These are phyloP conservation scores for Ustilago hordei DNA, from an alignment of 1,284 basidiomycete species.

Conservation along the genomic window DNA sequence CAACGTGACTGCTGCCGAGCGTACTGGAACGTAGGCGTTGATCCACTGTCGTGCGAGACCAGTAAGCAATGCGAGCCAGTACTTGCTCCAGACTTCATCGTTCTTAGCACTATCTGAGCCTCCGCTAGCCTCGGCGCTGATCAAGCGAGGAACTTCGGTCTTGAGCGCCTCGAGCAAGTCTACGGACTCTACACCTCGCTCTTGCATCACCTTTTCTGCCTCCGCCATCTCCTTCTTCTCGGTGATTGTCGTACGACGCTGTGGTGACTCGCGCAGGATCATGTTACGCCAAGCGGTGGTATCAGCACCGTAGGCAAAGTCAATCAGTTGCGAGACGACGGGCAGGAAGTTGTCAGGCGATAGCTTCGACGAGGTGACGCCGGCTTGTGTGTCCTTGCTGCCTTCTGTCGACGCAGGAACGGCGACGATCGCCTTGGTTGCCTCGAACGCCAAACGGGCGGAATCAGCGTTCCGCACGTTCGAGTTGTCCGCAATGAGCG, in stretches of 20 bases:
- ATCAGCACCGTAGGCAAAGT: slow-evolving; percentile 76
- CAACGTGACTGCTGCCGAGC: slow-evolving; percentile 84
- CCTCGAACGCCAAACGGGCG: slow-evolving; percentile 82
- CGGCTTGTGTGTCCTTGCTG: slow-evolving; percentile 69
- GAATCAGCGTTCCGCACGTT: slow-evolving; percentile 90
- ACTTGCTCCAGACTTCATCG: slow-evolving; percentile 80
- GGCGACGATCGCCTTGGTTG: slow-evolving; percentile 29
- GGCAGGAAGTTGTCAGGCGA: slow-evolving; percentile 84
- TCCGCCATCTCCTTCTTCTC: slow-evolving; percentile 68
- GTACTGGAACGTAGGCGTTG: slow-evolving; percentile 85
- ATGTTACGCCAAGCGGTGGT: slow-evolving; percentile 54
- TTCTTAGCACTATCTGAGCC: slow-evolving; percentile 15
- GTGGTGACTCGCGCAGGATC: slow-evolving; percentile 33
- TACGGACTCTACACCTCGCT: slow-evolving; percentile 84
- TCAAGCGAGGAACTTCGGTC: slow-evolving; percentile 50
- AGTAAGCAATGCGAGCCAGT: slow-evolving; percentile 82
- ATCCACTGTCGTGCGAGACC: slow-evolving; percentile 86
- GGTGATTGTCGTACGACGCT: slow-evolving; percentile 58
- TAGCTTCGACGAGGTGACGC: slow-evolving; percentile 70
- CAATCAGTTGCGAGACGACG: slow-evolving; percentile 83
- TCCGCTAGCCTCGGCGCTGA: slow-evolving; percentile 32
- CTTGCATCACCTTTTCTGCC: slow-evolving; percentile 68
- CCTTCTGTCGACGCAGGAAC: slow-evolving; percentile 69
- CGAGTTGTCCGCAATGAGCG: slow-evolving; percentile 79
- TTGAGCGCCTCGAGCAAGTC: slow-evolving; percentile 75